phyloP scores from a whole-genome alignment of 306 rosid species.

The Cucurbita maxima region DNA sequence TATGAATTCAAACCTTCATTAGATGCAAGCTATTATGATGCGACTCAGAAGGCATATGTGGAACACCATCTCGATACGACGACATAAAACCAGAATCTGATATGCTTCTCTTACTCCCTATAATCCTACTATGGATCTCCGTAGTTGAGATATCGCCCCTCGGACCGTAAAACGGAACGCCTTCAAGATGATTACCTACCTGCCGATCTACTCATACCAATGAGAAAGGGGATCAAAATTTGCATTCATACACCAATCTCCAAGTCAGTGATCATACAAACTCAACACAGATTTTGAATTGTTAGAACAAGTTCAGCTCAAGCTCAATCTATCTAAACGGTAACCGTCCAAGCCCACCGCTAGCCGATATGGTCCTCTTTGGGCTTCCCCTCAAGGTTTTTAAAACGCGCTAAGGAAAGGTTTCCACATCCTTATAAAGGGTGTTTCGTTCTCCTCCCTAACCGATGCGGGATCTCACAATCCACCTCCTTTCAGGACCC shows the following conservation, averaged over 20 bases:
- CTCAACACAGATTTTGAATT: neutral
- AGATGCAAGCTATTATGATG: slow-evolving; percentile 61
- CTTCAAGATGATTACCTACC: slow-evolving; percentile 73
- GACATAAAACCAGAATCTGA: slow-evolving; percentile 66
- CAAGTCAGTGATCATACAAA: neutral
- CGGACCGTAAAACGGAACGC: slow-evolving; percentile 73
- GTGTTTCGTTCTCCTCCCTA: too few relatives aligned
- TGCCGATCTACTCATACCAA: slow-evolving; percentile 45
- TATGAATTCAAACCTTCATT: slow-evolving; percentile 45
- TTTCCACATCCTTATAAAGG: too few relatives aligned
- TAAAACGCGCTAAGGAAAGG: too few relatives aligned
- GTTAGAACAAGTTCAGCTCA: neutral
- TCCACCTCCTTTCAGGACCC: too few relatives aligned
- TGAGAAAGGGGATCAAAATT: slow-evolving; percentile 24
- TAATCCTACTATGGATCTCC: slow-evolving; percentile 52
- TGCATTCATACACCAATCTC: neutral
- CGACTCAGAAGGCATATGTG: slow-evolving; percentile 50
- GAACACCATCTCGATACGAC: slow-evolving; percentile 57
- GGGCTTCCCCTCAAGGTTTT: too few relatives aligned
- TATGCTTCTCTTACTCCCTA: slow-evolving; percentile 68
- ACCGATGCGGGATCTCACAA: too few relatives aligned
- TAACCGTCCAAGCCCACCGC: too few relatives aligned
- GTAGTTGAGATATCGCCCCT: slow-evolving; percentile 63
- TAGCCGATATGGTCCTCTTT: too few relatives aligned
- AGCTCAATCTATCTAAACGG: neutral